These are phyloP conservation scores for Setaria viridis DNA, from an alignment of 202 grass and related monocot species.

Conservation along the genomic window DNA sequence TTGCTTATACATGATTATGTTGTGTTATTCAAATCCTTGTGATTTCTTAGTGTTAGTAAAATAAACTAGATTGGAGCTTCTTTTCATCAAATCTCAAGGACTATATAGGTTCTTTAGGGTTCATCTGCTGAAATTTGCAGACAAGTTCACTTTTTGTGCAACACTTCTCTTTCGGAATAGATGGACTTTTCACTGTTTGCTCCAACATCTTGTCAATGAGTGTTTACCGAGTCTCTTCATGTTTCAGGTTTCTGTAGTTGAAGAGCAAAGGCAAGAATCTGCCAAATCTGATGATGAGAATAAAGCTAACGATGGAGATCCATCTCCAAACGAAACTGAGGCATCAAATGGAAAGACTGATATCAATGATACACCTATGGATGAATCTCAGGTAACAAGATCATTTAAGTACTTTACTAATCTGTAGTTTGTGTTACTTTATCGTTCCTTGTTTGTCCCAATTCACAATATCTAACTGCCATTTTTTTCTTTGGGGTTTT, in stretches of 20 bases:
- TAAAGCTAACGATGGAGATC: slow-evolving; percentile 59
- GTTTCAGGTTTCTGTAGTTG: slow-evolving; percentile 68
- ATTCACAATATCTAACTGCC: slow-evolving; percentile 5
- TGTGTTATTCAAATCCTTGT: neutral
- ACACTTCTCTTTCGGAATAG: slow-evolving; percentile 17
- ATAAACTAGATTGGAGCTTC: neutral
- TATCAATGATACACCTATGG: slow-evolving; percentile 64
- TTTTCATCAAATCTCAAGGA: neutral
- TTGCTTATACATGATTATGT: neutral
- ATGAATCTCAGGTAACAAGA: slow-evolving; percentile 64
- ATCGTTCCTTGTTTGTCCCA: neutral
- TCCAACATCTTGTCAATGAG: neutral
- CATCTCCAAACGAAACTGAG: slow-evolving; percentile 47
- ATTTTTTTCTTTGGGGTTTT: neutral
- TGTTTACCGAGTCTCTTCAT: slow-evolving; percentile 37
- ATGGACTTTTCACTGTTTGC: neutral
- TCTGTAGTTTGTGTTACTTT: neutral
- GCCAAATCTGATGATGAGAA: slow-evolving; percentile 59
- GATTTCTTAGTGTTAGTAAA: neutral
- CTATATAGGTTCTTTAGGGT: neutral
- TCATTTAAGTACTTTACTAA: slow-evolving; percentile 18
- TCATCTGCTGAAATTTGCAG: slow-evolving; percentile 5
- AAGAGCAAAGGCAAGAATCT: slow-evolving; percentile 71
- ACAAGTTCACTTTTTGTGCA: slow-evolving; percentile 15
- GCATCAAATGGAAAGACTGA: slow-evolving; percentile 62